Percentiles rank a stretch among this genome's conserved stretches.
These are phyloP conservation scores for Sclerotinia nivalis DNA, from an alignment of 2,329 filamentous ascomycete species.

Conservation along the genomic window DNA sequence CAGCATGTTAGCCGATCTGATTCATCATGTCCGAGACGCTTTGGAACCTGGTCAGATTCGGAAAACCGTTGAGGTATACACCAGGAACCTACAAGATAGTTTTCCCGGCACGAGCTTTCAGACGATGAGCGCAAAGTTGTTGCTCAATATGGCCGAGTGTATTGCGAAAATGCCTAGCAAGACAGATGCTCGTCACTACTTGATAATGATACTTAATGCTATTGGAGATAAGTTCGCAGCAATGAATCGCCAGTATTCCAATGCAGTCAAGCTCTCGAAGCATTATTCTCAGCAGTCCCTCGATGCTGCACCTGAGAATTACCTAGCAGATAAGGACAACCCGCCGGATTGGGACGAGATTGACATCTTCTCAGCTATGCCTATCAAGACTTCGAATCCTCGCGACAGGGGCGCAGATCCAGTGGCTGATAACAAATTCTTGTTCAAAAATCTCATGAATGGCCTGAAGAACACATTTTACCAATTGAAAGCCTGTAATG, in stretches of 20 bases:
- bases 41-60: conserved; percentile 88
- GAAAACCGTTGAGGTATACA: conserved; percentile 95
- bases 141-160: conserved; percentile 97
- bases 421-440: conserved; percentile 93
- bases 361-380: conserved; percentile 94
- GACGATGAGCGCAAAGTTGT: conserved; percentile 96
- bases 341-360: conserved; percentile 96
- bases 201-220: conserved; percentile 96
- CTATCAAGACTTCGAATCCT: conserved; percentile 92
- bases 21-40: conserved; percentile 93
- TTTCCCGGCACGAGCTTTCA: conserved; percentile 98
- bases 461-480: conserved; percentile 97
- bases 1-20: conserved; percentile 96
- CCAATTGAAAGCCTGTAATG: conserved; percentile 88
- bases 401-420: conserved; percentile 87
- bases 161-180: conserved; percentile 95
- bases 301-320: conserved; percentile 71
- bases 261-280: conserved; percentile 89
- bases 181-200: conserved; percentile 87
- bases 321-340: conserved; percentile 77
- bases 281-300: conserved; percentile 66
- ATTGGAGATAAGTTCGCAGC: conserved; percentile 97
- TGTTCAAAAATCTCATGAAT: conserved; percentile 95
- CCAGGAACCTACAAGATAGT: conserved; percentile 89
- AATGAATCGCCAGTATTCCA: conserved; percentile 95